phyloP scores from a whole-genome alignment of 1,139 yeast species.

The Hansenula anomala region DNA sequence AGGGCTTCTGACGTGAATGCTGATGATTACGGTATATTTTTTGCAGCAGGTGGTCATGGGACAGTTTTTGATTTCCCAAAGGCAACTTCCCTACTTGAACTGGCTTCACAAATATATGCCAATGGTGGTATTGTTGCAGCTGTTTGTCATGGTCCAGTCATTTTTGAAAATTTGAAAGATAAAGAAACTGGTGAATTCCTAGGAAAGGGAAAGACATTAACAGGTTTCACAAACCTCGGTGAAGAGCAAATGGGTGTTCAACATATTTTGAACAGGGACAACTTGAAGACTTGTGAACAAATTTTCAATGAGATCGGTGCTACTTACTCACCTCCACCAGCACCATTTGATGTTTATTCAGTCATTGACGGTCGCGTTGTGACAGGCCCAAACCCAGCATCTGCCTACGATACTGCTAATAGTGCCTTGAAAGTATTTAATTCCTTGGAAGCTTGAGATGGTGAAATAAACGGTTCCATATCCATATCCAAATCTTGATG shows the following conservation, averaged over 20 bases:
- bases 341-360: constrained; percentile 49
- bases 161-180: constrained; percentile 43
- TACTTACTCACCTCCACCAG: constrained; percentile 37
- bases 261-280: constrained; percentile 29
- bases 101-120: constrained; percentile 42
- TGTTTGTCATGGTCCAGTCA: constrained; percentile 64
- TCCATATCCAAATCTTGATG: too few species aligned
- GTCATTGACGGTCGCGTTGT: constrained; percentile 51
- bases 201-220: constrained; percentile 46
- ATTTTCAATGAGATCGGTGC: constrained; percentile 38
- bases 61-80: constrained; percentile 53
- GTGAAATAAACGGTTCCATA: too few species aligned
- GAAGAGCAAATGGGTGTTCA: constrained; percentile 39
- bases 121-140: constrained; percentile 54
- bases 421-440: constrained; percentile 18
- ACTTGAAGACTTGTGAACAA: constrained; percentile 33
- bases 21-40: constrained; percentile 47
- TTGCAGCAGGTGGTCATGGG: constrained; percentile 65
- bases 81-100: constrained; percentile 40
- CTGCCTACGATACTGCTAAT: constrained; percentile 48
- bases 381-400: constrained; percentile 61
- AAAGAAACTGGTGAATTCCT: constrained; percentile 38
- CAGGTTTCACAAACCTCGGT: constrained; percentile 59
- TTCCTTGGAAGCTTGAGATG: constrained; percentile 6
- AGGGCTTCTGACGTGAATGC: constrained; percentile 41